Evolutionary conservation across 306 rosid genomes (phyloP).

Genomic region (Pachyrhizus erosus): DNA sequence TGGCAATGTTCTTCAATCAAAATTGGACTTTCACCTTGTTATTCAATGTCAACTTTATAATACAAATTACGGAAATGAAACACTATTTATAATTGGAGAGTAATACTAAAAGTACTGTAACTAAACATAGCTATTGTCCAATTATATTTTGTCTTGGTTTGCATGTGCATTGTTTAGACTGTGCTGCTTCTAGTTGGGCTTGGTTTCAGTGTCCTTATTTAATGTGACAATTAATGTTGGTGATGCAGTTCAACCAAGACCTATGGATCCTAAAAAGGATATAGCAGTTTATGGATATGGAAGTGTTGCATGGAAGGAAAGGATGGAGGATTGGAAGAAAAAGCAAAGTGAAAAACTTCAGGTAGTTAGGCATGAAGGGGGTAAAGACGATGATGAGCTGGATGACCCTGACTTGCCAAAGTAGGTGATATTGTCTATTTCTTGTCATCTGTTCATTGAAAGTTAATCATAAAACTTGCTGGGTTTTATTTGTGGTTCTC

Average conservation of each 20-base stretch:
- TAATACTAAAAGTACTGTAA: neutral
- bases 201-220: neutral
- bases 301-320: conserved; percentile 91
- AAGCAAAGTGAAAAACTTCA: conserved; percentile 80
- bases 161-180: neutral
- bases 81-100: neutral
- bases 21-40: neutral
- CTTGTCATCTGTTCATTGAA: neutral
- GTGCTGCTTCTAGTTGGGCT: neutral
- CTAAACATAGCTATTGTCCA: neutral
- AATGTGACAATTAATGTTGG: conserved; percentile 34
- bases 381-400: conserved; percentile 51
- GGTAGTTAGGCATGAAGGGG: conserved; percentile 73
- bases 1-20: neutral
- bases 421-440: conserved; percentile 51
- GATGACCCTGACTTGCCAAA: conserved; percentile 83
- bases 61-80: neutral
- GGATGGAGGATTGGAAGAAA: conserved; percentile 93
- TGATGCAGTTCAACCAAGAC: conserved; percentile 72
- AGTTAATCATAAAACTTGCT: neutral
- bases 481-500: neutral
- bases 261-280: conserved; percentile 95
- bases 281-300: conserved; percentile 88
- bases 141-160: conserved; percentile 5
- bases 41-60: neutral